phyloP scores from a whole-genome alignment of 2,329 filamentous ascomycete species.

The Fusarium pseudocircinatum region DNA sequence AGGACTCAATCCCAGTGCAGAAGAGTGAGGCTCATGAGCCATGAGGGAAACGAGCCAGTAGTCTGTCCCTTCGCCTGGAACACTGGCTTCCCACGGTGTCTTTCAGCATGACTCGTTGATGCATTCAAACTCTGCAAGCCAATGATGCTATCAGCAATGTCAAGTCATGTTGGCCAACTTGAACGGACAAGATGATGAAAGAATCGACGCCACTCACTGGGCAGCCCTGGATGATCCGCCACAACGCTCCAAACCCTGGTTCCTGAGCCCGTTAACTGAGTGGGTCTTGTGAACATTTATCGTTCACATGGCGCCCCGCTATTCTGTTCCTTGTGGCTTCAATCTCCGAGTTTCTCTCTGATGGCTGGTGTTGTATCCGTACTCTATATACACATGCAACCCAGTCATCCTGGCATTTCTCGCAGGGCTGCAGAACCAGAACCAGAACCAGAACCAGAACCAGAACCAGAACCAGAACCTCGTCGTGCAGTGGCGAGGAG shows the following conservation, averaged over 20 bases:
- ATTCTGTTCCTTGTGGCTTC: conserved; percentile 16
- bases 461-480: not conserved
- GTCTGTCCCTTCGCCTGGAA: not conserved
- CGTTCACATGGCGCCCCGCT: conserved; percentile 35
- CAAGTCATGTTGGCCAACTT: not conserved
- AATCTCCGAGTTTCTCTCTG: conserved; percentile 20
- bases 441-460: not conserved
- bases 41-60: not conserved
- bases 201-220: not conserved
- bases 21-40: not conserved
- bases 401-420: not conserved
- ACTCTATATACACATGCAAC: conserved; percentile 1
- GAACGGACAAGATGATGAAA: not conserved
- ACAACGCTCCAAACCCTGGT: conserved; percentile 21
- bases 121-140: conserved; percentile 1
- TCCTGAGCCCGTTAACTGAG: conserved; percentile 25
- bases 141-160: conserved; percentile 1
- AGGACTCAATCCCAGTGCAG: not conserved
- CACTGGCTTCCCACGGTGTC: not conserved
- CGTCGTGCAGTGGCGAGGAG: not conserved
- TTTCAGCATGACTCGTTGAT: conserved; percentile 6
- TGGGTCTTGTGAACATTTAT: conserved; percentile 19
- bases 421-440: conserved; percentile 23
- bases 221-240: conserved; percentile 25
- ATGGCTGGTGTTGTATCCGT: not conserved